Conservation (phyloP, 1,139 yeast genomes). For the Suhomyces coccinellae region DNA sequence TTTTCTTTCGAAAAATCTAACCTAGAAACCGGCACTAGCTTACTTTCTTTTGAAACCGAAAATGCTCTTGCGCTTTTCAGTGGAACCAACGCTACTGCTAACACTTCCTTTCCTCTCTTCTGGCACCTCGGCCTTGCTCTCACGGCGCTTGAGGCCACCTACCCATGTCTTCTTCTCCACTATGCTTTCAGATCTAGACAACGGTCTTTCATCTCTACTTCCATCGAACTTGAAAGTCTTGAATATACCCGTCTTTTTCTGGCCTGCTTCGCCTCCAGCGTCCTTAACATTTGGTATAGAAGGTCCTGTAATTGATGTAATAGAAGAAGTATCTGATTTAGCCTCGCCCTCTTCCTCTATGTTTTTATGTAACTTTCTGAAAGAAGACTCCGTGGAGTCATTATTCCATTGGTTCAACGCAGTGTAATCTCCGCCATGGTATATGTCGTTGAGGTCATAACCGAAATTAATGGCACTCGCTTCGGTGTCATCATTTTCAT, state of each 20-base stretch:
- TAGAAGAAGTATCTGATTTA: slow-evolving; percentile 12
- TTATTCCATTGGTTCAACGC: slow-evolving; percentile 11
- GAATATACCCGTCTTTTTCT: slow-evolving; percentile 23
- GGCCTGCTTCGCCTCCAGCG: slow-evolving; percentile 5
- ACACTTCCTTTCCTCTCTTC: slow-evolving; percentile 10
- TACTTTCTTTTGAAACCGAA: slow-evolving; percentile 38
- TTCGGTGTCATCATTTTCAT: slow-evolving; percentile 29
- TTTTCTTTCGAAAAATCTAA: background rate
- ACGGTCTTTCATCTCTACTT: slow-evolving; percentile 12
- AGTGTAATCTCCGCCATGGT: slow-evolving; percentile 25
- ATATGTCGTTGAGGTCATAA: slow-evolving; percentile 33
- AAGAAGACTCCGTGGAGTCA: slow-evolving; percentile 14
- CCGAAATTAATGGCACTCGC: slow-evolving; percentile 36
- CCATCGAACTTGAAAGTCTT: slow-evolving; percentile 33
- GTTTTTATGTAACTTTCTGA: slow-evolving; percentile 12
- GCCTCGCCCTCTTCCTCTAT: slow-evolving; percentile 15
- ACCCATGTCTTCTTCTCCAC: slow-evolving; percentile 47
- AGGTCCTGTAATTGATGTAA: slow-evolving; percentile 10
- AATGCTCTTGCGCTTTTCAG: slow-evolving; percentile 32
- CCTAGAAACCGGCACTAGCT: slow-evolving; percentile 16
- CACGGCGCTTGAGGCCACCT: slow-evolving; percentile 41
- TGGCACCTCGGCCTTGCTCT: slow-evolving; percentile 22
- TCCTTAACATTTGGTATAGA: slow-evolving; percentile 2
- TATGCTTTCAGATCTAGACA: slow-evolving; percentile 13
- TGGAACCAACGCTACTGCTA: slow-evolving; percentile 13